Evolutionary conservation across 768 basidiomycete genomes (phyloP).

Genomic region (Russula ochroleuca): DNA sequence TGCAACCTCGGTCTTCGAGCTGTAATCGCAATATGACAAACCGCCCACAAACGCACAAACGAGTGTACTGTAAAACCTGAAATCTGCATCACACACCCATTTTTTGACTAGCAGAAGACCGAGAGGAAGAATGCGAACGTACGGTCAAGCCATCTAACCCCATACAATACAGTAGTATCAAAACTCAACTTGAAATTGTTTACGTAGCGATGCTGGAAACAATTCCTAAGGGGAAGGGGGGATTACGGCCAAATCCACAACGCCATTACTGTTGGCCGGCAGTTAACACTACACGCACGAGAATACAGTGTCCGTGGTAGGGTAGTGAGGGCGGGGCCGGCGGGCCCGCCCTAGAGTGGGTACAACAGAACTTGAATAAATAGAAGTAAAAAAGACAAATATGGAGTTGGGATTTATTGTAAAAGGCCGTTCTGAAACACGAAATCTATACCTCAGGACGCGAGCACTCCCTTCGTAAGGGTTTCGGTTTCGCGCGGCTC

Average conservation of each 20-base stretch:
- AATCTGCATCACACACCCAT: too few relatives aligned
- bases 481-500: slow-evolving; percentile 11
- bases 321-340: too few relatives aligned
- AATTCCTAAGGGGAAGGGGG: neutral
- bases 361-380: neutral
- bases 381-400: neutral
- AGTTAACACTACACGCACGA: slow-evolving; percentile 7
- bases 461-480: slow-evolving; percentile 7
- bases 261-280: neutral
- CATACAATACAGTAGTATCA: neutral
- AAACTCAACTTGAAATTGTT: too few relatives aligned
- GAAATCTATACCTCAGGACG: slow-evolving; percentile 13
- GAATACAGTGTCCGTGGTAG: neutral
- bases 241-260: neutral
- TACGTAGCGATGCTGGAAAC: too few relatives aligned
- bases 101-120: too few relatives aligned
- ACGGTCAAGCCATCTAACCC: neutral
- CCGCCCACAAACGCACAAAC: too few relatives aligned
- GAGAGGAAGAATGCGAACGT: too few relatives aligned
- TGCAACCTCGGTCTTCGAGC: too few relatives aligned
- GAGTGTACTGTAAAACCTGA: too few relatives aligned
- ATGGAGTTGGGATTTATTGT: too few relatives aligned
- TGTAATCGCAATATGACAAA: too few relatives aligned
- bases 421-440: neutral
- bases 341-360: too few relatives aligned